phyloP scores from a whole-genome alignment of 371 early-diverging fungal species.

The Sporodiniella umbellata region DNA sequence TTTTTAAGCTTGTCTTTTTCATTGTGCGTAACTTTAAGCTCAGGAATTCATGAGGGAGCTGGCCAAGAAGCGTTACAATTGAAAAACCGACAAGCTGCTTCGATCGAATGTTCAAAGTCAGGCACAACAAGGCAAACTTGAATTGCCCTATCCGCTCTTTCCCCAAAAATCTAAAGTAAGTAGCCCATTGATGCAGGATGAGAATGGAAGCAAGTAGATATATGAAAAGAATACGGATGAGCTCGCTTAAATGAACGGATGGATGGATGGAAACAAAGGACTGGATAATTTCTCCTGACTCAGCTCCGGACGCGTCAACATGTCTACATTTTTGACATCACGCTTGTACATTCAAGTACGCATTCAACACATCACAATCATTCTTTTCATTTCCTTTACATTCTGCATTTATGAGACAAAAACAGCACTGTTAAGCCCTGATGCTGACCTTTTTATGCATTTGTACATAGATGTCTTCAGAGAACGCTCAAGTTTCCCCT shows the following conservation, averaged over 20 bases:
- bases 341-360: not conserved
- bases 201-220: not conserved
- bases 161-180: slow-evolving; percentile 1
- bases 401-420: not conserved
- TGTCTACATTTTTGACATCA: not conserved
- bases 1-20: too few species aligned
- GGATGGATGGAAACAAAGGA: not conserved
- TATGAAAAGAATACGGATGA: not conserved
- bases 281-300: too few species aligned
- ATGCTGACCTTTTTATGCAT: not conserved
- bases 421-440: not conserved
- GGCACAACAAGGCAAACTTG: not conserved
- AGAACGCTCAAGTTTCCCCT: slow-evolving; percentile 37
- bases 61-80: not conserved
- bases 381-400: not conserved
- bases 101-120: not conserved
- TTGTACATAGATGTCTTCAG: slow-evolving; percentile 27
- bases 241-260: not conserved
- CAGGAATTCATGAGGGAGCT: too few species aligned
- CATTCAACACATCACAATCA: too few species aligned
- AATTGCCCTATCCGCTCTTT: not conserved
- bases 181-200: not conserved
- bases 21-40: too few species aligned
- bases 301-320: not conserved
- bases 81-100: not conserved